A percentile compares a stretch with the other conserved stretches of the same genome.
Evolutionary conservation across 169 alveolate species (phyloP).

Genomic region (Plasmodium berghei): DNA sequence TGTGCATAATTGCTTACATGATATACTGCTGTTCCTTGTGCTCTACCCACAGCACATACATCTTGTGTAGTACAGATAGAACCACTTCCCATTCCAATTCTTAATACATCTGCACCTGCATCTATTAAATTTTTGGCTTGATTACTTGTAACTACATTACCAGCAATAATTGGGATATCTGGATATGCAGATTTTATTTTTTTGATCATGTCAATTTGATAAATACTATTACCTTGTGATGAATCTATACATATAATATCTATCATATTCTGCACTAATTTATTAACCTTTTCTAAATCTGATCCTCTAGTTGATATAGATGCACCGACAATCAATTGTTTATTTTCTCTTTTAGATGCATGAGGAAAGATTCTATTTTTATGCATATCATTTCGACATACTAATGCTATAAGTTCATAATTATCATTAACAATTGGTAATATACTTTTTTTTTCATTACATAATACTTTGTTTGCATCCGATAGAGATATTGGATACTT

Average conservation of each 20-base stretch:
- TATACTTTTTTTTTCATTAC: slow-evolving; percentile 86
- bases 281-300: slow-evolving; percentile 79
- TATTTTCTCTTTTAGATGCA: slow-evolving; percentile 90
- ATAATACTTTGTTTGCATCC: slow-evolving; percentile 88
- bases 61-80: slow-evolving; percentile 96
- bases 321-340: slow-evolving; percentile 92
- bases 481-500: slow-evolving; percentile 87
- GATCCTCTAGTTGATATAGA: slow-evolving; percentile 86
- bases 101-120: slow-evolving; percentile 92
- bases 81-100: slow-evolving; percentile 97
- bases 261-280: slow-evolving; percentile 80
- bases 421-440: slow-evolving; percentile 91
- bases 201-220: slow-evolving; percentile 90
- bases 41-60: slow-evolving; percentile 93
- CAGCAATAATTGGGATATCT: slow-evolving; percentile 91
- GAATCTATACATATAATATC: slow-evolving; percentile 93
- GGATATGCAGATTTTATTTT: slow-evolving; percentile 90
- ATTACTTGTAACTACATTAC: slow-evolving; percentile 94
- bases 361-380: slow-evolving; percentile 90
- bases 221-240: slow-evolving; percentile 94
- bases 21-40: slow-evolving; percentile 94
- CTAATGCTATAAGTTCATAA: slow-evolving; percentile 90
- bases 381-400: slow-evolving; percentile 90
- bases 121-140: slow-evolving; percentile 90
- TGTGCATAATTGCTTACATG: slow-evolving; percentile 91